These are phyloP conservation scores for Sugiyamaella chiloensis DNA, from an alignment of 805 yeast genomes.

Conservation along the genomic window DNA sequence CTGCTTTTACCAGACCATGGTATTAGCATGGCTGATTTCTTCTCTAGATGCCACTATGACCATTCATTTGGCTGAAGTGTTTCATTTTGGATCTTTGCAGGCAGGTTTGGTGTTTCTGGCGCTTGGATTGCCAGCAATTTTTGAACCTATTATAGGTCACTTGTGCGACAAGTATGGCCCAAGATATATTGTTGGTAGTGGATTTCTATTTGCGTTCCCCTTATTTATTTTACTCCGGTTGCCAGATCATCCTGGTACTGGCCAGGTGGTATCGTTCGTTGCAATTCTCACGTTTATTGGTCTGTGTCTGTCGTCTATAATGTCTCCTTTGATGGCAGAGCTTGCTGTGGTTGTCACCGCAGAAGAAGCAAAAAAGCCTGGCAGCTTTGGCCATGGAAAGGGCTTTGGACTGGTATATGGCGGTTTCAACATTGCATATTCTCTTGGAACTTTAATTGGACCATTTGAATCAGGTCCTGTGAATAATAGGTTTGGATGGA, in stretches of 20 bases:
- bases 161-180: conserved; percentile 30
- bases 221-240: conserved; percentile 28
- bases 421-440: conserved; percentile 32
- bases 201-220: conserved; percentile 22
- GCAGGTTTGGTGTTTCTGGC: conserved; percentile 33
- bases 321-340: conserved; percentile 32
- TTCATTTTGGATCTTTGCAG: conserved; percentile 30
- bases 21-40: conserved; percentile 32
- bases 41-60: conserved; percentile 35
- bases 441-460: conserved; percentile 34
- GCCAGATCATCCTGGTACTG: conserved; percentile 24
- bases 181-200: conserved; percentile 26
- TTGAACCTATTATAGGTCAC: conserved; percentile 31
- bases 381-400: conserved; percentile 30
- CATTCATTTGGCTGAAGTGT: conserved; percentile 29
- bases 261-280: conserved; percentile 29
- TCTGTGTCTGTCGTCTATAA: conserved; percentile 19
- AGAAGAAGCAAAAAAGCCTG: conserved; percentile 29
- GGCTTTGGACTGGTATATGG: conserved; percentile 36
- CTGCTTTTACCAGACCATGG: conserved; percentile 26
- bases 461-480: conserved; percentile 33
- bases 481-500: conserved; percentile 27
- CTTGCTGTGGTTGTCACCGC: conserved; percentile 25
- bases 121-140: conserved; percentile 30
- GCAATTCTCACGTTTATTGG: conserved; percentile 31